Evolutionary conservation across 2,329 filamentous ascomycete species (phyloP), one percentile per base, ranked within the genome.

Genomic region (Cladosporium sp.): DNA sequence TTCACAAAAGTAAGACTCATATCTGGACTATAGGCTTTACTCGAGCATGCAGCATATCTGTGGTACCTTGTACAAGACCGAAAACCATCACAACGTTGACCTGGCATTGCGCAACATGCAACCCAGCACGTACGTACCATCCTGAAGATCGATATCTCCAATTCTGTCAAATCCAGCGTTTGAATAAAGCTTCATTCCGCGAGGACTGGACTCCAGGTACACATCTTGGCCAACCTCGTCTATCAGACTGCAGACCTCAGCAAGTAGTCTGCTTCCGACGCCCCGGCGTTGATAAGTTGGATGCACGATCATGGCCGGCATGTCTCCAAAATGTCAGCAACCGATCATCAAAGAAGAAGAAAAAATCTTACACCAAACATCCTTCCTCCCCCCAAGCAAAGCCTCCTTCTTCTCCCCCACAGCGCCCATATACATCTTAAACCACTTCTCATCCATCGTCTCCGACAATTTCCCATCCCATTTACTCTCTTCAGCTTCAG

Each of bases 351-450:
- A 54, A 30, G 51, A 23, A 46, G 11, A n/a, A 11, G 18, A 32
- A 30, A 21, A 59, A n/a, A n/a, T n/a, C 56, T 65, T 25, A 65
- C 63, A 54, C 56, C 63, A 65, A 23, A 60, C 30, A 11, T 65
- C 57, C 28, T 65, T 14, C 26, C 56, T 39, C 5, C 53, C 63
- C 6, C 23, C 63, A 13, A 65, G 30, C 28, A 53, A 46, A 18
- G 49, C 48, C 25, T 59, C 34, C 57, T 46, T 61, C 56, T 32
- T 48, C 26, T 11, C 8, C 11, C 21, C 48, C 14, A 60, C 51
- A 8, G 34, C 26, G 16, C 21, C 14, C 30, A 26, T 48, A 10
- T 28, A 43, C 16, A 53, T 48, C 8, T 21, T 6, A 25, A 61
- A 36, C 16, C 43, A 65, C 36, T 34, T 32, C 25, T 39, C 43